Conservation (phyloP, 2,329 filamentous ascomycete species). For the Botryosphaeria dothidea region DNA sequence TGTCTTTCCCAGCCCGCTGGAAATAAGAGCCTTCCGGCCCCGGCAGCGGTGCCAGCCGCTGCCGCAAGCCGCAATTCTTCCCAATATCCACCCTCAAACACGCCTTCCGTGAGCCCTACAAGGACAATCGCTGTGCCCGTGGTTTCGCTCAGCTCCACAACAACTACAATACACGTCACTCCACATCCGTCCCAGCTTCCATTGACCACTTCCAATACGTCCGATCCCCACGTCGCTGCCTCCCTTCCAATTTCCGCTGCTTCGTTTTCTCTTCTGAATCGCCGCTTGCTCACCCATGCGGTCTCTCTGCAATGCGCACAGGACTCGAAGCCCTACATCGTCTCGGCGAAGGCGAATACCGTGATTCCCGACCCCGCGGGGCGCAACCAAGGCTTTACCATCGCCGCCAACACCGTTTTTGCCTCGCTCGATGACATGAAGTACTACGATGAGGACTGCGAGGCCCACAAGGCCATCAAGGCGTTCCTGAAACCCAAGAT, state of each 20-base stretch:
- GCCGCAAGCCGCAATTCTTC: neutral
- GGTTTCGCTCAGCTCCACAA: neutral
- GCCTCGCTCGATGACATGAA: slow-evolving; percentile 64
- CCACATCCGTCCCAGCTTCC: neutral
- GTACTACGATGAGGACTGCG: slow-evolving; percentile 63
- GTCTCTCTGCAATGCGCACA: slow-evolving; percentile 32
- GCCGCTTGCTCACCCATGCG: neutral
- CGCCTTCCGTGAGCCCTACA: neutral
- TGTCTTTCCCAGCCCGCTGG: slow-evolving; percentile 3
- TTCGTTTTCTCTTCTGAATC: neutral
- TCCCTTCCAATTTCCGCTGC: neutral
- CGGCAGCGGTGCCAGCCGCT: neutral
- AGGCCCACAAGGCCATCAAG: slow-evolving; percentile 53
- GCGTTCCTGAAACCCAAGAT: slow-evolving; percentile 30
- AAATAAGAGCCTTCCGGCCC: neutral
- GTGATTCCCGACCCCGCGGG: slow-evolving; percentile 51
- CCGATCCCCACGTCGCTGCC: neutral
- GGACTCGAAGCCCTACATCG: slow-evolving; percentile 69
- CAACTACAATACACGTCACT: neutral
- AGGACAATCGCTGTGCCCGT: neutral
- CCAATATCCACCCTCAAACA: neutral
- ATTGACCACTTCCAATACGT: neutral
- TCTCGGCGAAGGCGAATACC: slow-evolving; percentile 54
- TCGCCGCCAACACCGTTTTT: slow-evolving; percentile 63
- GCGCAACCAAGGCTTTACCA: slow-evolving; percentile 64